Conservation (phyloP, 192 early-diverging fungal species). For the Backusella psychrophila region DNA sequence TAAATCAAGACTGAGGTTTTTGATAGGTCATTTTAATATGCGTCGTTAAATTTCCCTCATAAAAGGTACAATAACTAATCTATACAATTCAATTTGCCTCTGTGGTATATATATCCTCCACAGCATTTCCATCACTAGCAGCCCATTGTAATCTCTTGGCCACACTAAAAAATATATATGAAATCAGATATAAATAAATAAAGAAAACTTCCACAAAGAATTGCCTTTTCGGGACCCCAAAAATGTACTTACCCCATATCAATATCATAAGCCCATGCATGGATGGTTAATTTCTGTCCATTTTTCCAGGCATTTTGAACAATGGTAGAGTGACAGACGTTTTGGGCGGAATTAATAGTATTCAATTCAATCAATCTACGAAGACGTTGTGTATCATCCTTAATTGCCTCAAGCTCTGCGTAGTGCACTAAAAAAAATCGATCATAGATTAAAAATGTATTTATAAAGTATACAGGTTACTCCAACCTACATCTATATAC, state of each 20-base stretch:
- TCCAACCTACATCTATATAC: slow-evolving; percentile 63
- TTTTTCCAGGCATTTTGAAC: slow-evolving; percentile 82
- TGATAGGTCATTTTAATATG: neutral
- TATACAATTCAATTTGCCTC: neutral
- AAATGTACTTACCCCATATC: slow-evolving; percentile 39
- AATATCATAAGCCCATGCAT: slow-evolving; percentile 75
- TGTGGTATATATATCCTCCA: slow-evolving; percentile 8
- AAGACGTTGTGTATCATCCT: slow-evolving; percentile 42
- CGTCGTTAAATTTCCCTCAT: neutral
- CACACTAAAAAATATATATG: neutral
- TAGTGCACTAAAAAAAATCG: slow-evolving; percentile 17
- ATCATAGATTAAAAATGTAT: neutral
- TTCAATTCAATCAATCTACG: slow-evolving; percentile 72
- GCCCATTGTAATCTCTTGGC: slow-evolving; percentile 12
- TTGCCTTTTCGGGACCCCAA: neutral
- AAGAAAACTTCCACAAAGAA: neutral
- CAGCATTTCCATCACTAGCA: neutral
- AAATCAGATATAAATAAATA: neutral
- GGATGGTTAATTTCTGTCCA: slow-evolving; percentile 69
- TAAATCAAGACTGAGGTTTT: neutral
- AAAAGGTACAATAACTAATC: neutral
- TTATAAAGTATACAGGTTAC: neutral
- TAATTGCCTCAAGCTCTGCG: slow-evolving; percentile 38
- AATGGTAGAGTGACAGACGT: slow-evolving; percentile 70
- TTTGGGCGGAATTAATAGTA: slow-evolving; percentile 65